Conservation (phyloP, 1,284 basidiomycete genomes). For the Amylostereum areolatum region DNA sequence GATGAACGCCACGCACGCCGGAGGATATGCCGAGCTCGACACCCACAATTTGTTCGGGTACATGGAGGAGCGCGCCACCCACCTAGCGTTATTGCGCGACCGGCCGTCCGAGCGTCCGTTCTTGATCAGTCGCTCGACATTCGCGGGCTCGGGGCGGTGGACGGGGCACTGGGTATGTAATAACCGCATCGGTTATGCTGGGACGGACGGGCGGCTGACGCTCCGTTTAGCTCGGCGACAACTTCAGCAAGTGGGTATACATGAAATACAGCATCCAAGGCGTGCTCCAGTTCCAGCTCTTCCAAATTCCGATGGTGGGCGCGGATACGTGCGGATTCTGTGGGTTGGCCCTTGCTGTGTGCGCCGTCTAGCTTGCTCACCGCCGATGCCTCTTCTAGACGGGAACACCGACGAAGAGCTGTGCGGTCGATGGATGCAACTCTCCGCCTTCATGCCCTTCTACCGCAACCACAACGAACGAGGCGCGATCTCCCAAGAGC, state of each 20-base stretch:
- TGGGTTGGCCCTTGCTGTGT: slow-evolving; percentile 18
- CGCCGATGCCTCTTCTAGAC: slow-evolving; percentile 24
- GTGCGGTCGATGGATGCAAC: slow-evolving; percentile 78
- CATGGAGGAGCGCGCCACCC: slow-evolving; percentile 59
- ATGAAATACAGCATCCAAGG: slow-evolving; percentile 57
- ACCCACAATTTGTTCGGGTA: slow-evolving; percentile 62
- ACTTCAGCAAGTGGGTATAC: slow-evolving; percentile 64
- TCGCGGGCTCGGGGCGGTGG: slow-evolving; percentile 14
- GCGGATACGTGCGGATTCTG: slow-evolving; percentile 68
- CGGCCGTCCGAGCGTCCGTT: slow-evolving; percentile 56
- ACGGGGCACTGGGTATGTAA: slow-evolving; percentile 21
- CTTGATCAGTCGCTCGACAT: slow-evolving; percentile 49
- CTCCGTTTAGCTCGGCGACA: slow-evolving; percentile 55
- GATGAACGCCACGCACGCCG: slow-evolving; percentile 55
- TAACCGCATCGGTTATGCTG: background rate
- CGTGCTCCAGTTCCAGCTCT: slow-evolving; percentile 70
- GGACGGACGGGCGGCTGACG: no score
- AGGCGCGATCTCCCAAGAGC: slow-evolving; percentile 63
- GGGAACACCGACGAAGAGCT: slow-evolving; percentile 77
- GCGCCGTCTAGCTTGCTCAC: no score
- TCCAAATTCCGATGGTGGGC: slow-evolving; percentile 73
- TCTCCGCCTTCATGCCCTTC: slow-evolving; percentile 72
- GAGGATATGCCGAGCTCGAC: slow-evolving; percentile 51
- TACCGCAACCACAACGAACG: slow-evolving; percentile 64
- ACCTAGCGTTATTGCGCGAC: slow-evolving; percentile 45